Base-by-base conservation (phyloP, 495 filamentous ascomycete species). In the Thozetella sp. region DNA sequence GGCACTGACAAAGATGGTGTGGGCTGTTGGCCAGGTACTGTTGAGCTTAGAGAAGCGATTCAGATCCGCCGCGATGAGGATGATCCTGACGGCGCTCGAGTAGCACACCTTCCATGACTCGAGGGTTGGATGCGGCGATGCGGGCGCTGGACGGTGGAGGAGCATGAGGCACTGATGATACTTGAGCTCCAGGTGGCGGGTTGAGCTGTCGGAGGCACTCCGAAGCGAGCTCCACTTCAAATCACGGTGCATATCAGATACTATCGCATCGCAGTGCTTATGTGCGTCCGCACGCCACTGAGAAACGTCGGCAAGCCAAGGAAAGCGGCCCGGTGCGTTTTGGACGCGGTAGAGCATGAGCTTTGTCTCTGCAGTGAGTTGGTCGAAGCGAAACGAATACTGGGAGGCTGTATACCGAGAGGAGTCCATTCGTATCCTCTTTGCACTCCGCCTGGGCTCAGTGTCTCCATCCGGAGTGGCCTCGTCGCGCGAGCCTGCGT, bases 131-230 rank as follows among this genome's bases (percentile, higher is more conserved):
- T 73, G 69, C 2, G 75, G 72, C 22, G 79, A 76, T 1, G 67
- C 72, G 1, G 79, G 79, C 27, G 72, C 79, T 0, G 77, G 76
- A 22, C 76, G 71, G 22, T 77, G 56, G 2, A 82, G 26, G 23
- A 82, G 46, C 23, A 82, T 74, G 66, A 80, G 73, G 58, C 72
- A 72, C 53, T 80, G 73, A 57, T 82, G 74, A 58, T 76, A 82
- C 55, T 71, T 80, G 0, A 69, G 66, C 51, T 75, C 66, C 58
- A 75, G 75, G 6, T 71, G 54, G 51, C 65, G 67, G 2, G 58
- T 55, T 1, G 73, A 69, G 27, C 56, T 62, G 24, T 60, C 46
- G 25, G 55, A 59, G 20, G 54, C 56, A n/a, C 53, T 61, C 0
- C 17, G 30, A 6, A 6, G 30, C 17, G 30, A 37, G 6, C 30